phyloP scores from a whole-genome alignment of 2,329 filamentous ascomycete genomes.

The Neonectria hederae region DNA sequence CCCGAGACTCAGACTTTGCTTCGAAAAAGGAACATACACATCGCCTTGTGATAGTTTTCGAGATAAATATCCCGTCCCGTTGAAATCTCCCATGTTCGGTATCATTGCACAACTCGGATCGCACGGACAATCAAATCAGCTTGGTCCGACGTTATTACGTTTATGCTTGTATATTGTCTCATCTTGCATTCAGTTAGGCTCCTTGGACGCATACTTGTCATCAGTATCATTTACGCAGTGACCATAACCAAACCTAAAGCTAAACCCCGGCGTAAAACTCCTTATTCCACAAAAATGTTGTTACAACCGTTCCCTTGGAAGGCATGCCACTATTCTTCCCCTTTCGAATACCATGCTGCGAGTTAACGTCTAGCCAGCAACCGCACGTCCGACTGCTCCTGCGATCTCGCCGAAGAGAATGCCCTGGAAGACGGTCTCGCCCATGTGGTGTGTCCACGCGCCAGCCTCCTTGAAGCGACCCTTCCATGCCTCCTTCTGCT shows the following conservation, averaged over 20 bases:
- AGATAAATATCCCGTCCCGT: background rate
- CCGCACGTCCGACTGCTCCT: conserved; percentile 65
- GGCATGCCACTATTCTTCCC: background rate
- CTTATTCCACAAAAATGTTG: background rate
- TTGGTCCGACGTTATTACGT: background rate
- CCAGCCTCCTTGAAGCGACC: conserved; percentile 73
- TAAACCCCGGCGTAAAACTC: background rate
- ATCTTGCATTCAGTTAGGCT: background rate
- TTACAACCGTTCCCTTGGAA: conserved; percentile 9
- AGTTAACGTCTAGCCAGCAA: conserved; percentile 50
- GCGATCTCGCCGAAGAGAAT: conserved; percentile 80
- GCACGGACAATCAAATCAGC: background rate
- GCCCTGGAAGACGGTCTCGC: conserved; percentile 78
- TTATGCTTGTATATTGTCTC: background rate
- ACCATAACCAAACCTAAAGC: background rate
- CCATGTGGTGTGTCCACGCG: conserved; percentile 82
- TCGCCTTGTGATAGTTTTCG: background rate
- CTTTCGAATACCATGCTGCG: background rate
- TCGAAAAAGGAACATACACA: too few species aligned
- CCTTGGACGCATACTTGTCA: background rate
- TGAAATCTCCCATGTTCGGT: background rate
- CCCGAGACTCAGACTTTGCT: too few species aligned
- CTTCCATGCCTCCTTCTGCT: conserved; percentile 76
- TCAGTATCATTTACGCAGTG: background rate
- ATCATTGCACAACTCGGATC: background rate